phyloP scores from a whole-genome alignment of 2,329 filamentous ascomycete genomes.

The Rachicladosporium sp. region DNA sequence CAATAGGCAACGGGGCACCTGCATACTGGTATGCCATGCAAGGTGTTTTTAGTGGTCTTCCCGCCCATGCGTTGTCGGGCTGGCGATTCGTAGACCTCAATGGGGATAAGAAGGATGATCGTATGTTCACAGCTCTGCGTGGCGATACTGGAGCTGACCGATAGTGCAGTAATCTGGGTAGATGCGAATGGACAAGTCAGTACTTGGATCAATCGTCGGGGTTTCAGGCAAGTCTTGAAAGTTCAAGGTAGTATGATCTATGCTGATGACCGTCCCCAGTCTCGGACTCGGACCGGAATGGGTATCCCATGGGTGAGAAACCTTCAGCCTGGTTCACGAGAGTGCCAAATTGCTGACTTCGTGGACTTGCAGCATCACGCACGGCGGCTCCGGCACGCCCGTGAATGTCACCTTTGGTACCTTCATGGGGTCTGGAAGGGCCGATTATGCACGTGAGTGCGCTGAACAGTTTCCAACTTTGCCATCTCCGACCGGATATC shows the following conservation, averaged over 20 bases:
- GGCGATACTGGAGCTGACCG: no score
- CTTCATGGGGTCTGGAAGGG: conserved; percentile 6
- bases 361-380: no score
- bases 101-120: conserved; percentile 3
- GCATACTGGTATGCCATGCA: conserved; percentile 3
- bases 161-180: no score
- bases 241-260: no score
- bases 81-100: conserved; percentile 5
- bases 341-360: no score
- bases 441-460: conserved; percentile 6
- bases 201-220: conserved; percentile 6
- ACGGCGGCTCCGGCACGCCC: conserved; percentile 1
- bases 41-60: conserved; percentile 3
- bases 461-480: no score
- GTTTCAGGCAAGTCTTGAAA: no score
- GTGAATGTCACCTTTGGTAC: conserved; percentile 4
- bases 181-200: conserved; percentile 4
- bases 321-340: no score
- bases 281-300: conserved; percentile 4
- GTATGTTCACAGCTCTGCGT: no score
- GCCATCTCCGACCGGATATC: no score
- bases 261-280: no score
- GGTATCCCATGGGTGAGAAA: conserved; percentile 5
- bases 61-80: conserved; percentile 1
- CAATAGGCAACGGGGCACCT: no score